Conservation (phyloP, 768 basidiomycete species). For the Boletus bicolor region DNA sequence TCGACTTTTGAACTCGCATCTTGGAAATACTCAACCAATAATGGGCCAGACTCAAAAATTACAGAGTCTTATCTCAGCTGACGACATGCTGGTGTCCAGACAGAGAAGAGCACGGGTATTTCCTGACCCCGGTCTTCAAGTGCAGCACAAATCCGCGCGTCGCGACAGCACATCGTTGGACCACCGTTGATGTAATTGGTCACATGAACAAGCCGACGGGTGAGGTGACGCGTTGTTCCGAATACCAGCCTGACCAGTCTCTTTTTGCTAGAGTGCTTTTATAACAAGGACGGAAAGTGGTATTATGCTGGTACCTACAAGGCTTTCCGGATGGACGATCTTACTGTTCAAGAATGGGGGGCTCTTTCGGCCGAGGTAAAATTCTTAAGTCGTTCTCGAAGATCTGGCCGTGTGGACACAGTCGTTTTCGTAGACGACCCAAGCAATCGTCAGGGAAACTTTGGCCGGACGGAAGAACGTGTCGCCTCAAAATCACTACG, state of each 20-base stretch:
- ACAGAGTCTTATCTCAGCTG: slow-evolving; percentile 61
- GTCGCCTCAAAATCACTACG: slow-evolving; percentile 76
- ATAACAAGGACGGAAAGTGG: slow-evolving; percentile 76
- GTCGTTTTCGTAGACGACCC: slow-evolving; percentile 48
- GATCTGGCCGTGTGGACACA: slow-evolving; percentile 4
- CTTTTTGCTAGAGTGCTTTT: slow-evolving; percentile 63
- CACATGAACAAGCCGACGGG: slow-evolving; percentile 64
- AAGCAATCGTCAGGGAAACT: slow-evolving; percentile 69
- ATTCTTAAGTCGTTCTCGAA: neutral
- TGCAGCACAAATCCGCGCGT: slow-evolving; percentile 79
- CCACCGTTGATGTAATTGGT: slow-evolving; percentile 55
- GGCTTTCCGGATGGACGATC: slow-evolving; percentile 60
- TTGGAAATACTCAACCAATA: neutral
- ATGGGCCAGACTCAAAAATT: slow-evolving; percentile 53
- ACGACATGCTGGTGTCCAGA: slow-evolving; percentile 81
- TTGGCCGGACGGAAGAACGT: slow-evolving; percentile 67
- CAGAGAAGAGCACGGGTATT: slow-evolving; percentile 79
- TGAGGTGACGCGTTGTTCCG: slow-evolving; percentile 18
- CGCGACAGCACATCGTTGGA: slow-evolving; percentile 74
- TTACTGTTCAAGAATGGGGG: slow-evolving; percentile 67
- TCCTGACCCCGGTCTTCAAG: slow-evolving; percentile 69
- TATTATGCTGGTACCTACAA: slow-evolving; percentile 82
- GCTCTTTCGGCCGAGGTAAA: slow-evolving; percentile 61
- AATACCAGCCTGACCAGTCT: neutral
- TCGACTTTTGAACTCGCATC: neutral